phyloP scores from a whole-genome alignment of 768 basidiomycete species.

The Pleurotus salmoneostramineus region DNA sequence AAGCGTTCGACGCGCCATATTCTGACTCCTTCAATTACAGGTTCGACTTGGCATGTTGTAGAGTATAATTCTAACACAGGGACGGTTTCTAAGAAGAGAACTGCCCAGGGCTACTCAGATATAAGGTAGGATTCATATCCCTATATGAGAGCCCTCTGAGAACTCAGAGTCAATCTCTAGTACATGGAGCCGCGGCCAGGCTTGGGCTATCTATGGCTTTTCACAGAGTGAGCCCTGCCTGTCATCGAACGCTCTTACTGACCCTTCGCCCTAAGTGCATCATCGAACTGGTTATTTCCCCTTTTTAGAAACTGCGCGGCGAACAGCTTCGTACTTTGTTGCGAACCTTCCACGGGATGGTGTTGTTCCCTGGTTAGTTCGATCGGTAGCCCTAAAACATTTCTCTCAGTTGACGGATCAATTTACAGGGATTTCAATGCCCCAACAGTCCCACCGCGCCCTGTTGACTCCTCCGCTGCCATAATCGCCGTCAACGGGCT shows the following conservation, averaged over 20 bases:
- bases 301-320: constrained; percentile 57
- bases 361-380: constrained; percentile 56
- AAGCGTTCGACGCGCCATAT: not conserved
- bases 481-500: constrained; percentile 58
- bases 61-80: constrained; percentile 68
- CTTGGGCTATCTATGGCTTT: constrained; percentile 69
- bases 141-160: not conserved
- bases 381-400: not conserved
- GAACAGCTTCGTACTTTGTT: constrained; percentile 57
- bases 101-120: constrained; percentile 61
- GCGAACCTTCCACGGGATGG: constrained; percentile 51
- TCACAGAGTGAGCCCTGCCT: constrained; percentile 47
- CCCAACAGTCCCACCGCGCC: constrained; percentile 49
- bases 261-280: constrained; percentile 43
- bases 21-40: constrained; percentile 17
- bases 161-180: constrained; percentile 22
- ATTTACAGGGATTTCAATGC: constrained; percentile 67
- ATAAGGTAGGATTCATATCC: constrained; percentile 22
- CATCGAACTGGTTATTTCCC: constrained; percentile 40
- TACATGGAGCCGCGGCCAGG: constrained; percentile 74
- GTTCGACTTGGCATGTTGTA: constrained; percentile 57
- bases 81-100: constrained; percentile 48
- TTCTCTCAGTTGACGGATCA: not conserved
- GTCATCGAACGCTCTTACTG: not conserved
- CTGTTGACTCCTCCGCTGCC: constrained; percentile 69